Percentiles rank a stretch among this genome's conserved stretches.
Conservation (phyloP, 2,329 filamentous ascomycete genomes). For the Lasiodiplodia citricola region DNA sequence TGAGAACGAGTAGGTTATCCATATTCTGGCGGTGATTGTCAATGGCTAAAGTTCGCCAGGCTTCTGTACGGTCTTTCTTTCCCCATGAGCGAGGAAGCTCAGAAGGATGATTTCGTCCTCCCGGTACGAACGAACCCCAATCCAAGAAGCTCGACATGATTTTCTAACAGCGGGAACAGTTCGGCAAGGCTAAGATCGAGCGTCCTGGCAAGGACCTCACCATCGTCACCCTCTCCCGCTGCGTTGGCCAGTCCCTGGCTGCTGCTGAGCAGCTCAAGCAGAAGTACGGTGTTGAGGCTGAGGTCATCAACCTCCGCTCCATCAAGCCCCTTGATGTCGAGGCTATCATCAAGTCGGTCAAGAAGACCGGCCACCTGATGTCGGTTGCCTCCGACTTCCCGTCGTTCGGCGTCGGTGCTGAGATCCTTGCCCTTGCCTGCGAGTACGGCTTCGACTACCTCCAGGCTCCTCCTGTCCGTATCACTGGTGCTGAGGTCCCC, state of each 20-base stretch:
- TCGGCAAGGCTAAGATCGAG: slow-evolving; percentile 99
- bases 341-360: slow-evolving; percentile 93
- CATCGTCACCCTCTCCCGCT: slow-evolving; percentile 92
- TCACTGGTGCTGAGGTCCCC: slow-evolving; percentile 96
- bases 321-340: slow-evolving; percentile 97
- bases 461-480: slow-evolving; percentile 87
- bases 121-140: slow-evolving; percentile 57
- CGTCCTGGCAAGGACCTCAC: slow-evolving; percentile 94
- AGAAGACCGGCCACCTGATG: slow-evolving; percentile 95
- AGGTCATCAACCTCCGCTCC: slow-evolving; percentile 98
- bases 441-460: slow-evolving; percentile 99
- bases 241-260: slow-evolving; percentile 86
- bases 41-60: slow-evolving; percentile 44
- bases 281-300: slow-evolving; percentile 93
- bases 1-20: slow-evolving; percentile 54
- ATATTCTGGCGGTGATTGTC: neutral
- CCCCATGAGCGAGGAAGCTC: slow-evolving; percentile 96
- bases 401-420: slow-evolving; percentile 87
- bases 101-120: slow-evolving; percentile 94
- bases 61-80: slow-evolving; percentile 90
- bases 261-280: slow-evolving; percentile 92
- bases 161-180: slow-evolving; percentile 46
- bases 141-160: neutral
- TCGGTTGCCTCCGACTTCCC: slow-evolving; percentile 96
- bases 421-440: slow-evolving; percentile 93